phyloP scores from a whole-genome alignment of 345 rosid genomes.

The Acer negundo region DNA sequence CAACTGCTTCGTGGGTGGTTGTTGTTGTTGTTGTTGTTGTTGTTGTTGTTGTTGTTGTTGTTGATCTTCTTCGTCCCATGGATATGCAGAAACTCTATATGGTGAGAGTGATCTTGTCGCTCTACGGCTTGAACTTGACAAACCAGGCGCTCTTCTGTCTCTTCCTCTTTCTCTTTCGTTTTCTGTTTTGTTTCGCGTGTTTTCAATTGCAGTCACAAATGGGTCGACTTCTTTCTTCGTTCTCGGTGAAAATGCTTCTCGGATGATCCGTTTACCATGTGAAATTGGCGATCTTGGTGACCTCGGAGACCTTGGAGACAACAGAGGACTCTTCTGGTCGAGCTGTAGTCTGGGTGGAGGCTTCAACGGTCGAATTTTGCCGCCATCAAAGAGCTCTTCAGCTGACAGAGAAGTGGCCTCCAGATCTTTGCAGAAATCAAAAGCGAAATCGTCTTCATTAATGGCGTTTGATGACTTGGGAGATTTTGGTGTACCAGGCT shows the following conservation, averaged over 20 bases:
- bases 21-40: no score
- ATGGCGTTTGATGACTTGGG: constrained; percentile 7
- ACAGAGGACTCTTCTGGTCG: constrained; percentile 35
- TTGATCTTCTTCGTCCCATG: constrained; percentile 76
- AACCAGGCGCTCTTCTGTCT: constrained; percentile 40
- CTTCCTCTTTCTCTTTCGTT: constrained; percentile 66
- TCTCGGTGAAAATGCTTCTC: constrained; percentile 61
- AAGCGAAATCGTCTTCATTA: constrained; percentile 51
- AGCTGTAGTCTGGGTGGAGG: constrained; percentile 57
- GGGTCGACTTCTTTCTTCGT: constrained; percentile 49
- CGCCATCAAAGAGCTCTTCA: constrained; percentile 77
- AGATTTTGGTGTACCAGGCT: constrained; percentile 61
- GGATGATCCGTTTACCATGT: constrained; percentile 48
- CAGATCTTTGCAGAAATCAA: constrained; percentile 36
- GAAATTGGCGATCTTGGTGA: constrained; percentile 61
- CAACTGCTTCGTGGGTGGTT: constrained; percentile 21
- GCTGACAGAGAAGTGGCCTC: constrained; percentile 52
- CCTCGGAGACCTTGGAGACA: constrained; percentile 39
- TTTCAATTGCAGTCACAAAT: constrained; percentile 40
- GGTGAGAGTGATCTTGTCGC: constrained; percentile 76
- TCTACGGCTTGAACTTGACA: constrained; percentile 47
- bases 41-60: constrained; percentile 26
- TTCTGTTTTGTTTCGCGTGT: constrained; percentile 29
- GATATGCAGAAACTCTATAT: constrained; percentile 63
- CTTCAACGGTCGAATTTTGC: constrained; percentile 68